Evolutionary conservation across 2,329 filamentous ascomycete genomes (phyloP).

Genomic region (Akanthomyces lecanii): DNA sequence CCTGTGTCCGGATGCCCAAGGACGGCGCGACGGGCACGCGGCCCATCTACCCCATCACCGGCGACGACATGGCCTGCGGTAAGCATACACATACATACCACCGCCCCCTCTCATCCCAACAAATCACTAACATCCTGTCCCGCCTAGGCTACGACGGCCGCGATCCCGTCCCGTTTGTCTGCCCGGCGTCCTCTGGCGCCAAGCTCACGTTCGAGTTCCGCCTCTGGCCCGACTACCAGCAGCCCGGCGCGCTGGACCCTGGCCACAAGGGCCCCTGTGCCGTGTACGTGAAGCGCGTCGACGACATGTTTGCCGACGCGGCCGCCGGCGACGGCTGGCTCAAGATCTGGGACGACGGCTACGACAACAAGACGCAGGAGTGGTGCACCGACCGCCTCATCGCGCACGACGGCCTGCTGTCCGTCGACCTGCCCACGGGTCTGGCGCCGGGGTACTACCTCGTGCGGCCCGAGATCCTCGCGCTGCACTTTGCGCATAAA

Average conservation of each 20-base stretch:
- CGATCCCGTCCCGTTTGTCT: slow-evolving; percentile 44
- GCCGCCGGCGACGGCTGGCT: slow-evolving; percentile 68
- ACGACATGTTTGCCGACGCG: slow-evolving; percentile 46
- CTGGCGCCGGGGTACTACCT: slow-evolving; percentile 66
- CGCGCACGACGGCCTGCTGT: slow-evolving; percentile 58
- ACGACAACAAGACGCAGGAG: slow-evolving; percentile 47
- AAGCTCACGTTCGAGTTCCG: slow-evolving; percentile 65
- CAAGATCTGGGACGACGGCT: slow-evolving; percentile 70
- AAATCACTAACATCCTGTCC: neutral
- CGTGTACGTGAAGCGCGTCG: slow-evolving; percentile 68
- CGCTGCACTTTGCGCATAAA: slow-evolving; percentile 58
- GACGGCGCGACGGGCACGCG: slow-evolving; percentile 47
- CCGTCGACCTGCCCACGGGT: slow-evolving; percentile 56
- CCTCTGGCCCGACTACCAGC: slow-evolving; percentile 51
- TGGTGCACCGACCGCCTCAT: slow-evolving; percentile 72
- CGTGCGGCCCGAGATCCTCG: slow-evolving; percentile 65
- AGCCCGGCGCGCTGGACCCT: slow-evolving; percentile 53
- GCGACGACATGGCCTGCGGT: slow-evolving; percentile 68
- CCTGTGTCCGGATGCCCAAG: slow-evolving; percentile 64
- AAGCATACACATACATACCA: slow-evolving; percentile 27
- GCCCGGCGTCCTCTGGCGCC: slow-evolving; percentile 46
- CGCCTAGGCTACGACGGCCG: slow-evolving; percentile 41
- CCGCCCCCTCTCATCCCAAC: neutral
- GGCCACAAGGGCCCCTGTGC: slow-evolving; percentile 66
- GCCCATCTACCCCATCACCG: slow-evolving; percentile 55